These are phyloP conservation scores for Emmonsia crescens DNA, from an alignment of 2,329 filamentous ascomycete species.

Conservation along the genomic window DNA sequence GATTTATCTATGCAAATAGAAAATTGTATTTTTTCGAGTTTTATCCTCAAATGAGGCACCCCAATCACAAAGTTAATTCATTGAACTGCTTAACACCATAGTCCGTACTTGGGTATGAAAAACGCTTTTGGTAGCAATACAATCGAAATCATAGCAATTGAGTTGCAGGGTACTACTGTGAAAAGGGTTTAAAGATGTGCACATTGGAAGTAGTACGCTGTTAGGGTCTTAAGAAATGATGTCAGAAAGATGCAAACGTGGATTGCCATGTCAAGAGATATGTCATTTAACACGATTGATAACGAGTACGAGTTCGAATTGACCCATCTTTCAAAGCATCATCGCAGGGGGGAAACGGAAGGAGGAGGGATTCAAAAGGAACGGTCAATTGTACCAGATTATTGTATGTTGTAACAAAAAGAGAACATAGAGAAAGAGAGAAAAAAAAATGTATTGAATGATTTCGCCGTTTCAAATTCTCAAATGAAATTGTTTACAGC, in stretches of 20 bases:
- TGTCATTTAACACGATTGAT: background rate
- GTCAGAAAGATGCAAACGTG: background rate
- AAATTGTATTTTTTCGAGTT: background rate
- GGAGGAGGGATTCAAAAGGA: background rate
- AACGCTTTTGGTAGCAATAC: background rate
- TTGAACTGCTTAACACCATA: background rate
- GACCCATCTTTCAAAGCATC: background rate
- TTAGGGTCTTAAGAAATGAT: background rate
- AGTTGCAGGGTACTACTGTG: background rate
- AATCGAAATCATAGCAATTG: too few species aligned
- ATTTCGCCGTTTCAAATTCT: slow-evolving; percentile 12
- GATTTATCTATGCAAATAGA: background rate
- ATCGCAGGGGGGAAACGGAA: background rate
- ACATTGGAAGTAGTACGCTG: background rate
- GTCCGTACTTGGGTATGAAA: background rate
- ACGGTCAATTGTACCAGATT: background rate
- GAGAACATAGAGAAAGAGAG: background rate
- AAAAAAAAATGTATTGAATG: slow-evolving; percentile 6
- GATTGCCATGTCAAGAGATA: background rate
- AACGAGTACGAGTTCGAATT: background rate
- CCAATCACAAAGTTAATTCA: background rate
- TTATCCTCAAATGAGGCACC: background rate
- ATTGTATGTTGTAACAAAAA: background rate
- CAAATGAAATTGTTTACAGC: slow-evolving; percentile 15
- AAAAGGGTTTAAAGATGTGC: background rate